These are phyloP conservation scores for Lodderomyces oxycetoniae DNA, from an alignment of 1,139 yeast species.

Conservation along the genomic window DNA sequence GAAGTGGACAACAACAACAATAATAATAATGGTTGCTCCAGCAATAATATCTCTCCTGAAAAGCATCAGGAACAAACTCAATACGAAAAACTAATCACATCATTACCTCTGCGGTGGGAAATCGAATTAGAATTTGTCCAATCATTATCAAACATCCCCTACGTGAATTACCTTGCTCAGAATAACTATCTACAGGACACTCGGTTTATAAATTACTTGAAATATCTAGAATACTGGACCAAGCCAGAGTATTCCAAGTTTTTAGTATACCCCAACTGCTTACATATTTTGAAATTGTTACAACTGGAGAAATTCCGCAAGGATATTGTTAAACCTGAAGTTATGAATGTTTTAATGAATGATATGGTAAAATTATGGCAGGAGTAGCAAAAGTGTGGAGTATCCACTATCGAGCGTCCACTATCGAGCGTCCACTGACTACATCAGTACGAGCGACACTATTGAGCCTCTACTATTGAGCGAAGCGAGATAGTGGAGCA, in stretches of 20 bases:
- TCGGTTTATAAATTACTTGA: constrained; percentile 57
- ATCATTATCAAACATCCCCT: constrained; percentile 74
- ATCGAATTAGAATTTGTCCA: constrained; percentile 80
- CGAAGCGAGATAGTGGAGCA: no score
- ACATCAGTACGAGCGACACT: no score
- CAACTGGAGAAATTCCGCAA: constrained; percentile 54
- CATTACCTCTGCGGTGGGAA: constrained; percentile 72
- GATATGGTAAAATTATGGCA: constrained; percentile 77
- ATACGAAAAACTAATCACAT: constrained; percentile 17
- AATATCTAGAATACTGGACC: constrained; percentile 73
- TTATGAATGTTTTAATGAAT: constrained; percentile 57
- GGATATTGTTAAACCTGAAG: constrained; percentile 53
- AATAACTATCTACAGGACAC: constrained; percentile 60
- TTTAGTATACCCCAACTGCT: constrained; percentile 69
- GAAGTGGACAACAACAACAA: no score
- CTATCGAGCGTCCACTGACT: no score
- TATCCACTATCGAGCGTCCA: no score
- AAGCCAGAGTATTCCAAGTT: constrained; percentile 60
- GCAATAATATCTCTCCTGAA: no score
- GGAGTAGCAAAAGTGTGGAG: no score
- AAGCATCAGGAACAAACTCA: constrained; percentile 6
- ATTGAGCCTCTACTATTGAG: no score
- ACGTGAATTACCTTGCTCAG: constrained; percentile 70
- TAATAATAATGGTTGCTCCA: no score
- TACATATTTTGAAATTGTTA: constrained; percentile 58